These are phyloP conservation scores for Trichoderma koningii DNA, from an alignment of 2,329 filamentous ascomycete genomes.

Conservation along the genomic window DNA sequence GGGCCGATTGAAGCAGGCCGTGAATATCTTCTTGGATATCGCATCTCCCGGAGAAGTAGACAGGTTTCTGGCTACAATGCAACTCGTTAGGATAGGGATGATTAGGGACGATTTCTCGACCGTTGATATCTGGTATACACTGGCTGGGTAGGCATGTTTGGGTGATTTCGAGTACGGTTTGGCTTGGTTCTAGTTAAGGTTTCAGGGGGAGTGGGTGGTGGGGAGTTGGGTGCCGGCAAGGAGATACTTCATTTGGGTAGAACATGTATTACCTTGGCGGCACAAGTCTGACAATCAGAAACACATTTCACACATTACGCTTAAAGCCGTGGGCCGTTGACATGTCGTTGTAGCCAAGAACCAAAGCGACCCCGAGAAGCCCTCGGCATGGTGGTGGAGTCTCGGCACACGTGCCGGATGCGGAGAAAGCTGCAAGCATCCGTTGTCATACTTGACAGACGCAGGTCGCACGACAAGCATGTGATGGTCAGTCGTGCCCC, in stretches of 20 bases:
- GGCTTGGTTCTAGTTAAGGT: not conserved
- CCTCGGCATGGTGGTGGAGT: constrained; percentile 20
- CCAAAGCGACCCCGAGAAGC: not conserved
- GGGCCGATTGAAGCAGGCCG: constrained; percentile 42
- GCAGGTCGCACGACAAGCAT: not conserved
- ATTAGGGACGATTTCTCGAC: not conserved
- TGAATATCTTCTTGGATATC: constrained; percentile 10
- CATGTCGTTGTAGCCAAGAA: constrained; percentile 1
- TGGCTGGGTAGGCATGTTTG: constrained; percentile 1
- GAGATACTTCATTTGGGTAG: not conserved
- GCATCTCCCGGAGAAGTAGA: not conserved
- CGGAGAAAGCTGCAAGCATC: constrained; percentile 6
- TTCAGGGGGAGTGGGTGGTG: not conserved
- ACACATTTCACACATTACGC: not conserved
- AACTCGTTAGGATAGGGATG: not conserved
- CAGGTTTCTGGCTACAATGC: not conserved
- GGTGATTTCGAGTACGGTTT: not conserved
- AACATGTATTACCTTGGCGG: constrained; percentile 1
- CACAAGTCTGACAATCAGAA: not conserved
- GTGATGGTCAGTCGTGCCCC: constrained; percentile 16
- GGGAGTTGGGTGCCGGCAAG: not conserved
- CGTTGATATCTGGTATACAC: constrained; percentile 1
- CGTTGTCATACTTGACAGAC: not conserved
- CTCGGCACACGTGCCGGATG: constrained; percentile 7
- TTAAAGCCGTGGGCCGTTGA: constrained; percentile 8